Evolutionary conservation across 1,284 basidiomycete genomes (phyloP).

Genomic region (Lentinula novae-zelandiae): DNA sequence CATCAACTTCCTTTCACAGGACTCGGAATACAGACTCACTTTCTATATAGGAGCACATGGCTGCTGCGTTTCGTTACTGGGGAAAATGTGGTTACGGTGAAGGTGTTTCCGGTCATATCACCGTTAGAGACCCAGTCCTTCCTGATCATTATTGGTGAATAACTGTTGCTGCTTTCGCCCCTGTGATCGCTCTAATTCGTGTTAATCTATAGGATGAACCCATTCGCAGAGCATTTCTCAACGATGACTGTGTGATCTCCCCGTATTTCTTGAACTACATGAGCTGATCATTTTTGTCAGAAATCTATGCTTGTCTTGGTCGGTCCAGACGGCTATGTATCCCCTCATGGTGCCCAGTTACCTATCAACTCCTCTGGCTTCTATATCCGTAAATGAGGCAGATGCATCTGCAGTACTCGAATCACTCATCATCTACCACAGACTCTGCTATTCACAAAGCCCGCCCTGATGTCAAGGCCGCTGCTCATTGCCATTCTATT

Average conservation of each 20-base stretch:
- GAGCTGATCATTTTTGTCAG: constrained; percentile 10
- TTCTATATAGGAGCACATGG: constrained; percentile 21
- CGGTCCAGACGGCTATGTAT: constrained; percentile 21
- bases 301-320: constrained; percentile 28
- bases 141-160: constrained; percentile 20
- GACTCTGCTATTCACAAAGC: constrained; percentile 56
- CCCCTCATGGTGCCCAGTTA: constrained; percentile 21
- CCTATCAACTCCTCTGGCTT: constrained; percentile 28
- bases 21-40: not conserved
- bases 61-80: constrained; percentile 26
- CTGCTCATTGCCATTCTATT: constrained; percentile 63
- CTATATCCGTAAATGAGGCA: constrained; percentile 19
- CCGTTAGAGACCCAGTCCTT: constrained; percentile 40
- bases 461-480: constrained; percentile 59
- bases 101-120: constrained; percentile 60
- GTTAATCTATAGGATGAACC: constrained; percentile 24
- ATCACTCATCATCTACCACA: constrained; percentile 14
- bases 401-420: constrained; percentile 32
- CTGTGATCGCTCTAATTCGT: not conserved
- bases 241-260: constrained; percentile 22
- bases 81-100: constrained; percentile 58
- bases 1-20: not conserved
- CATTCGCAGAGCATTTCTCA: constrained; percentile 25
- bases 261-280: too few relatives aligned
- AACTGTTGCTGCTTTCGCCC: not conserved